Conservation (phyloP, 768 basidiomycete species). For the Trametes punicea region DNA sequence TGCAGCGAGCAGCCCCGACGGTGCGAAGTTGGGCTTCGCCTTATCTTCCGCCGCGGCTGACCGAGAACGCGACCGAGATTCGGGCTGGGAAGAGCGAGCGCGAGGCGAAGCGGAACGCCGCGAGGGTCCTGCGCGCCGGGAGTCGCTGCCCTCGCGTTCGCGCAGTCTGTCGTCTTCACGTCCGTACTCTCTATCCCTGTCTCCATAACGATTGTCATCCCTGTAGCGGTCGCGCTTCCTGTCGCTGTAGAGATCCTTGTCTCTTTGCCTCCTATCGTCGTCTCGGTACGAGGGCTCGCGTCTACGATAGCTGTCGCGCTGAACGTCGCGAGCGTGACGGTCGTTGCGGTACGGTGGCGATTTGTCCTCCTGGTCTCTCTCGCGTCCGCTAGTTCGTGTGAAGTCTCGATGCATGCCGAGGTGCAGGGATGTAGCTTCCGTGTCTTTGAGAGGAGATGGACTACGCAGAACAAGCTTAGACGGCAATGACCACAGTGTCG, state of each 20-base stretch:
- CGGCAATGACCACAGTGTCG: too few species aligned
- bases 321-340: constrained; percentile 15
- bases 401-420: constrained; percentile 18
- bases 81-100: constrained; percentile 28
- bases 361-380: background rate
- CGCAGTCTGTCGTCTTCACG: constrained; percentile 8
- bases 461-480: too few species aligned
- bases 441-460: too few species aligned
- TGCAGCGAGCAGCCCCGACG: constrained; percentile 89
- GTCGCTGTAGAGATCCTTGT: constrained; percentile 24
- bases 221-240: constrained; percentile 44
- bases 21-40: constrained; percentile 84
- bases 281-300: constrained; percentile 24
- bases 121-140: constrained; percentile 31
- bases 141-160: constrained; percentile 23
- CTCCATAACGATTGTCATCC: constrained; percentile 45
- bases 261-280: constrained; percentile 16
- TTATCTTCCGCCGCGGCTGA: constrained; percentile 53
- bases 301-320: constrained; percentile 22
- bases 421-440: too few species aligned
- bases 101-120: constrained; percentile 66
- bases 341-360: constrained; percentile 7
- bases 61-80: constrained; percentile 32
- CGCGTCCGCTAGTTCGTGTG: constrained; percentile 3
- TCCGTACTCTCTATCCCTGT: constrained; percentile 27